Conservation (phyloP, 179 eudicot species). For the Heliamphora pulchella region DNA sequence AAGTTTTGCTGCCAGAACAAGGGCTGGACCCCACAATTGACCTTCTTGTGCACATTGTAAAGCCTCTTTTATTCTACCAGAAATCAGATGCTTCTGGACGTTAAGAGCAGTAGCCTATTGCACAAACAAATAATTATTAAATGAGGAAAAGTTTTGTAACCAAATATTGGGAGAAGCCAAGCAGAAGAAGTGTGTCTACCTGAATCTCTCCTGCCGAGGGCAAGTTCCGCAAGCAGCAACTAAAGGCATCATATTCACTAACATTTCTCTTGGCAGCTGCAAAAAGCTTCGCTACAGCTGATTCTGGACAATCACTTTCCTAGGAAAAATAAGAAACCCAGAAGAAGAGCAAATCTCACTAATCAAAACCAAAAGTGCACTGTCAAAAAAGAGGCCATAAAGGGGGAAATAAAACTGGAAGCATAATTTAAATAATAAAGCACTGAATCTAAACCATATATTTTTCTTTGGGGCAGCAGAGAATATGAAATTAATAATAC, state of each 20-base stretch:
- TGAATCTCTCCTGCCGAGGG: constrained; percentile 74
- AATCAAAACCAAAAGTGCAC: neutral
- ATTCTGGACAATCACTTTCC: constrained; percentile 81
- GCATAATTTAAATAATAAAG: neutral
- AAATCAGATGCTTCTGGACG: constrained; percentile 74
- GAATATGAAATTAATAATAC: neutral
- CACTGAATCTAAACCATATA: neutral
- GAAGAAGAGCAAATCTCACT: neutral
- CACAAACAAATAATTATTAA: neutral
- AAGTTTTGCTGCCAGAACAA: constrained; percentile 79
- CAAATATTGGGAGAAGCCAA: neutral
- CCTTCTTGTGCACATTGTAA: constrained; percentile 75
- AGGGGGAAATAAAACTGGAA: neutral
- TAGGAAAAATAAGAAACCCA: constrained; percentile 19
- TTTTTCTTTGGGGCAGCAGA: neutral
- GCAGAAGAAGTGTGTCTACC: constrained; percentile 31
- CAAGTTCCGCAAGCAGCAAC: constrained; percentile 58
- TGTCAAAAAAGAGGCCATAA: neutral
- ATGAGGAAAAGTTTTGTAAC: neutral
- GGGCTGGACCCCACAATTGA: constrained; percentile 81
- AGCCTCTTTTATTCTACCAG: constrained; percentile 81
- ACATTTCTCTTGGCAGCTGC: constrained; percentile 57
- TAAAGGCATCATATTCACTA: constrained; percentile 35
- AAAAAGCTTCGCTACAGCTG: constrained; percentile 81
- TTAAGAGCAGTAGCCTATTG: constrained; percentile 35